phyloP scores from a whole-genome alignment of 2,329 filamentous ascomycete genomes.

The Cyclaneusma minus region DNA sequence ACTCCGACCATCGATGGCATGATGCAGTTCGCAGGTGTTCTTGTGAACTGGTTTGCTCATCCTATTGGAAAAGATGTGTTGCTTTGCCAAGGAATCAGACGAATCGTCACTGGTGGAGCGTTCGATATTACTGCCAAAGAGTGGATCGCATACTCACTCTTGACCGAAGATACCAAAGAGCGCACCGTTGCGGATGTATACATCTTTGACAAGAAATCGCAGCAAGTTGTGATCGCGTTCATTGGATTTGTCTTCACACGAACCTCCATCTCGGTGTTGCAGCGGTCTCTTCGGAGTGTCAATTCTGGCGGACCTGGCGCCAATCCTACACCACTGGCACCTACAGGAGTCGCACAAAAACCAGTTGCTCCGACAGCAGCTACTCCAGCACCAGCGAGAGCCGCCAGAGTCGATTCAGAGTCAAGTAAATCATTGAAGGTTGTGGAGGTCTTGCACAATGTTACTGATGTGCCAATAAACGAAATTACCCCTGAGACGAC shows the following conservation, averaged over 20 bases:
- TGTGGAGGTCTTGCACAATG: constrained; percentile 7
- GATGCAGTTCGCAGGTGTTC: constrained; percentile 20
- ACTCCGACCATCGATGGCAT: constrained; percentile 15
- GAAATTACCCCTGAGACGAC: constrained; percentile 10
- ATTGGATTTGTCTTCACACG: neutral
- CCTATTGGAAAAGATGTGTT: constrained; percentile 10
- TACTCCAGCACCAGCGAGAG: constrained; percentile 6
- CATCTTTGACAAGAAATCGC: neutral
- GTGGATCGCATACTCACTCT: constrained; percentile 3
- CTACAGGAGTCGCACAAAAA: too few species aligned
- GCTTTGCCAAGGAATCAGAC: constrained; percentile 11
- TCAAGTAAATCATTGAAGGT: constrained; percentile 4
- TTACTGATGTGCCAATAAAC: constrained; percentile 9
- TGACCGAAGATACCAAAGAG: constrained; percentile 7
- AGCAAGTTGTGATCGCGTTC: constrained; percentile 3
- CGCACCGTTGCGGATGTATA: constrained; percentile 1
- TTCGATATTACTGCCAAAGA: constrained; percentile 6
- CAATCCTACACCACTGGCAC: too few species aligned
- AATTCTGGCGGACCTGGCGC: neutral
- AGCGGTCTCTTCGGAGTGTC: neutral
- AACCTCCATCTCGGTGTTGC: neutral
- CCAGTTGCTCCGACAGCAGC: too few species aligned
- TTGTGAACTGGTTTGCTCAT: constrained; percentile 19
- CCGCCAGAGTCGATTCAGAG: constrained; percentile 4
- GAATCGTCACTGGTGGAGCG: constrained; percentile 8